Percentiles rank a stretch among this genome's conserved stretches.
phyloP scores from a whole-genome alignment of 1,139 yeast genomes.

The Saccharomyces hybrid region DNA sequence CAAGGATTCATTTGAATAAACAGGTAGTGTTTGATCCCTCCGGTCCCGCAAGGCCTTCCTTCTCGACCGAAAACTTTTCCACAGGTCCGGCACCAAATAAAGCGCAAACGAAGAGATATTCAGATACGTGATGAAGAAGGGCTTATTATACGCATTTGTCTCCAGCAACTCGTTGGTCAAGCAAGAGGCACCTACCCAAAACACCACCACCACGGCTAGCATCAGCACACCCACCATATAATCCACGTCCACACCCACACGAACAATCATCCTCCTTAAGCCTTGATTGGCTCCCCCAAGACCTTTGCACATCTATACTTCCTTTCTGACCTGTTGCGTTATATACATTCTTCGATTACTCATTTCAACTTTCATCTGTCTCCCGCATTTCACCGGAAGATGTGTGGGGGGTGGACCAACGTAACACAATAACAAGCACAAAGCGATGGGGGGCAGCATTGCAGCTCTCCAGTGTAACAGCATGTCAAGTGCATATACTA shows the following conservation, averaged over 20 bases:
- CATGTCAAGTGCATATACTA: not conserved
- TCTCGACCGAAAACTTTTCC: constrained; percentile 29
- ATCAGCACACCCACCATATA: constrained; percentile 53
- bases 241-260: not conserved
- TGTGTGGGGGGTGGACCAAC: not conserved
- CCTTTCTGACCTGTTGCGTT: not conserved
- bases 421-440: not conserved
- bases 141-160: constrained; percentile 66
- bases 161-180: constrained; percentile 67
- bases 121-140: constrained; percentile 86
- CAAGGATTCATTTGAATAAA: constrained; percentile 1
- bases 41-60: constrained; percentile 24
- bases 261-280: not conserved
- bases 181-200: constrained; percentile 87
- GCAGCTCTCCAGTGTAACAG: not conserved
- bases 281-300: constrained; percentile 44
- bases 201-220: constrained; percentile 63
- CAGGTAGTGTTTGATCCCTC: constrained; percentile 18
- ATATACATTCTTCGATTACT: not conserved
- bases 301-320: constrained; percentile 10
- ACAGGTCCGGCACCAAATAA: constrained; percentile 61
- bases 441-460: not conserved
- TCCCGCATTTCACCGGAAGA: not conserved
- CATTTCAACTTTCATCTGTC: not conserved
- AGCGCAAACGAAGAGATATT: constrained; percentile 80